Evolutionary conservation across 2,329 filamentous ascomycete species (phyloP).

Genomic region (Paraconiothyrium sp.): DNA sequence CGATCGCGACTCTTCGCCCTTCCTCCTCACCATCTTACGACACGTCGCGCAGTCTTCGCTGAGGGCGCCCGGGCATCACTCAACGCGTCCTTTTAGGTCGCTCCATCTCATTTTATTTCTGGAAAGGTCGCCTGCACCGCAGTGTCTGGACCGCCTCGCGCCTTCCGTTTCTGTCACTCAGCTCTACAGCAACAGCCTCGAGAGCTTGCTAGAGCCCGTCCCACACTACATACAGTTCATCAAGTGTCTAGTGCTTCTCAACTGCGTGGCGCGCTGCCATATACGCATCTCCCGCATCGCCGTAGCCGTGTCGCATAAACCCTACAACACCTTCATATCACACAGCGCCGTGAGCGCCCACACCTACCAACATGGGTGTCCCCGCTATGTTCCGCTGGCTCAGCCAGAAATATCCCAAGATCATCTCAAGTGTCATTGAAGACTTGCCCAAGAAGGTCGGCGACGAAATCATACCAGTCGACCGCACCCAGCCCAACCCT

Average conservation of each 20-base stretch:
- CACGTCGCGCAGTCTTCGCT: constrained; percentile 17
- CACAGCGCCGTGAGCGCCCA: constrained; percentile 27
- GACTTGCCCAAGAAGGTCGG: constrained; percentile 84
- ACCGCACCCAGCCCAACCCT: constrained; percentile 85
- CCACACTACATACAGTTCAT: constrained; percentile 3
- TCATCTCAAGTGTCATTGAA: constrained; percentile 90
- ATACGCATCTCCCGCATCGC: constrained; percentile 13
- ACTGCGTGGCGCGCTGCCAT: constrained; percentile 14
- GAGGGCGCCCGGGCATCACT: constrained; percentile 11
- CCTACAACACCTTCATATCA: neutral
- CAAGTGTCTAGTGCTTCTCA: constrained; percentile 9
- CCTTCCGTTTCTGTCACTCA: constrained; percentile 14
- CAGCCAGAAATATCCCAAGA: constrained; percentile 96
- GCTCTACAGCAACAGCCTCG: constrained; percentile 15
- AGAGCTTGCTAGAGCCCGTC: constrained; percentile 1
- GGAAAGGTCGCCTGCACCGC: neutral
- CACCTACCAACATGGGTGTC: constrained; percentile 77
- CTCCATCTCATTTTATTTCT: constrained; percentile 1
- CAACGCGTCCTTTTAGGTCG: constrained; percentile 1
- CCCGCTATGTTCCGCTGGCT: constrained; percentile 96
- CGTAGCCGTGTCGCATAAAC: neutral
- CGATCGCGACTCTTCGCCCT: constrained; percentile 14
- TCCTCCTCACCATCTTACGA: constrained; percentile 19
- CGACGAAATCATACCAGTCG: constrained; percentile 84
- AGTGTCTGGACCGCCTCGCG: constrained; percentile 7